Conservation (phyloP, 2,329 filamentous ascomycete genomes). For the Didymella exigua region DNA sequence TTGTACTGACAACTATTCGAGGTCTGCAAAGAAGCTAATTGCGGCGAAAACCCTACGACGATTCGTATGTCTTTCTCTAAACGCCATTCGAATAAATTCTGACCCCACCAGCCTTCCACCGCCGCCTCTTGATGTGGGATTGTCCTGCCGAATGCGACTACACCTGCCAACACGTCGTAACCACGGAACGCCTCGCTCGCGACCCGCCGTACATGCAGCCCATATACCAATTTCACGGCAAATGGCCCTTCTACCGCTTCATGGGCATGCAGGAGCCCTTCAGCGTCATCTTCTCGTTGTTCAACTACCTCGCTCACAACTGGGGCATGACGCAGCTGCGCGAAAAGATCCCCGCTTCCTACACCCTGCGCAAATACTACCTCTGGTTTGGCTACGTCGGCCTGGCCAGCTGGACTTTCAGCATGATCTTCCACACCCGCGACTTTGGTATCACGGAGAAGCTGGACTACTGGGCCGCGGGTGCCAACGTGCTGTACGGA, state of each 20-base stretch:
- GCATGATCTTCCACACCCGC: conserved; percentile 88
- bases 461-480: conserved; percentile 94
- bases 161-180: conserved; percentile 93
- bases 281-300: conserved; percentile 87
- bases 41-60: conserved; percentile 64
- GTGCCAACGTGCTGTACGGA: conserved; percentile 87
- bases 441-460: conserved; percentile 89
- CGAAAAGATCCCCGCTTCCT: conserved; percentile 70
- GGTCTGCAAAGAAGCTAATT: conserved; percentile 84
- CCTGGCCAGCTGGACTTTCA: conserved; percentile 82
- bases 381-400: conserved; percentile 79
- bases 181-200: conserved; percentile 69
- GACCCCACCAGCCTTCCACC: conserved; percentile 70
- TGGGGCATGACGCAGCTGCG: conserved; percentile 75
- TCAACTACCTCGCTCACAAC: conserved; percentile 88
- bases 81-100: neutral
- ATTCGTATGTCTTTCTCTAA: conserved; percentile 66
- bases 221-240: conserved; percentile 93
- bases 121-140: conserved; percentile 87
- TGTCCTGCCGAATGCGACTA: conserved; percentile 97
- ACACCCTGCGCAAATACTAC: conserved; percentile 82
- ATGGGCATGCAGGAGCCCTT: conserved; percentile 94
- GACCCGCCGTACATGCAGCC: conserved; percentile 68
- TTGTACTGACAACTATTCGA: conserved; percentile 47
- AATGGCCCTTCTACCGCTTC: conserved; percentile 95